Conservation (phyloP, 2,329 filamentous ascomycete genomes). For the Talaromyces islandicus region DNA sequence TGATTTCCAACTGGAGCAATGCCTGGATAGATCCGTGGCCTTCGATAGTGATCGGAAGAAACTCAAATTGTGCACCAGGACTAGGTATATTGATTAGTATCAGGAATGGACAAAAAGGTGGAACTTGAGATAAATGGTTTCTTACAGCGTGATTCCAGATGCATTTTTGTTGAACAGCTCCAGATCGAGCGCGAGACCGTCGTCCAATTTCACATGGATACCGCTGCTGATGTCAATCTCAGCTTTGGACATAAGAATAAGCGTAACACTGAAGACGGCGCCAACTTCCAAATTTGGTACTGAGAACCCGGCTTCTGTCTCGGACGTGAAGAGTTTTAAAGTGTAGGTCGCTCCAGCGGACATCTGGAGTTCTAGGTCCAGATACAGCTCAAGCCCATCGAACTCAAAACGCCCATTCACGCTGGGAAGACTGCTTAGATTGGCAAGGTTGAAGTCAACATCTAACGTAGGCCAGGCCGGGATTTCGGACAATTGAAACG, state of each 20-base stretch:
- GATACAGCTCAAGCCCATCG: constrained; percentile 48
- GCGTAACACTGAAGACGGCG: constrained; percentile 44
- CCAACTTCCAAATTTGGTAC: constrained; percentile 41
- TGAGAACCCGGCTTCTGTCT: constrained; percentile 39
- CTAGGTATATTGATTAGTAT: constrained; percentile 22
- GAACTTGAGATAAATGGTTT: neutral
- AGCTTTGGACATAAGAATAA: constrained; percentile 45
- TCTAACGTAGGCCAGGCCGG: constrained; percentile 28
- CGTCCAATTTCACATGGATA: constrained; percentile 51
- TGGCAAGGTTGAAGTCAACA: constrained; percentile 30
- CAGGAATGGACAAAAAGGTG: too few species aligned
- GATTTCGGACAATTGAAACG: neutral
- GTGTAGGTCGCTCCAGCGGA: constrained; percentile 41
- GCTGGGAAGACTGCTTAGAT: constrained; percentile 26
- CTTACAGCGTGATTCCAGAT: constrained; percentile 47
- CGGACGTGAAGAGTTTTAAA: constrained; percentile 45
- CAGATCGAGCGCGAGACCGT: constrained; percentile 45
- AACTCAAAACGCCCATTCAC: constrained; percentile 37
- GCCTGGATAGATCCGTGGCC: constrained; percentile 26
- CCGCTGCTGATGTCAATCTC: constrained; percentile 49
- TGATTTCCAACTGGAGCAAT: constrained; percentile 22
- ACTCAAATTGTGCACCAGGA: constrained; percentile 50
- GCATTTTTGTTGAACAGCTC: constrained; percentile 47
- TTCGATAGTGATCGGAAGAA: constrained; percentile 49
- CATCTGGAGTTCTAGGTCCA: constrained; percentile 42